Evolutionary conservation across 1,284 basidiomycete genomes (phyloP), one percentile per base, ranked within the genome.

Genomic region (Ustilago shanxiensis): DNA sequence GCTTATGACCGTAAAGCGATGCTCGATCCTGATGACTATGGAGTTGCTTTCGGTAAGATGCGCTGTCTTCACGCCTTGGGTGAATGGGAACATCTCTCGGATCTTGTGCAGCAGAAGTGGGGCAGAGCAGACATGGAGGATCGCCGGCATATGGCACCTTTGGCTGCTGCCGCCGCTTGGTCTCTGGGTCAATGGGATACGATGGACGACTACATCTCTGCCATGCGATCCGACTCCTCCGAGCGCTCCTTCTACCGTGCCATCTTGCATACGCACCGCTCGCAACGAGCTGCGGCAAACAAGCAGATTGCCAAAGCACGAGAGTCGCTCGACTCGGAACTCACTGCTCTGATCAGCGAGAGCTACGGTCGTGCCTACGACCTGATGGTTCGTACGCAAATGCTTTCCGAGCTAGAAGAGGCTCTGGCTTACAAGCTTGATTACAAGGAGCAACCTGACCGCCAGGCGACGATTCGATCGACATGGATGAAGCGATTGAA

Each of bases 121-220:
- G 88, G 91, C 4, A 92, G 90, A 72, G 93, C 94, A 3, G 91
- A 89, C 50, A 89, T 91, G 72, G 95, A 98, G 54, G 93, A 95
- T 78, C 91, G 93, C 59, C 90, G 93, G 66, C 92, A 94, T 85
- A 97, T 99, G 81, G 95, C 97, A 1, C 95, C 96, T 0, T 92
- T 99, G 88, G 97, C 96, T 0, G 94, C 97, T 0, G 96, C 97
- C 0, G 96, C 97, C 1, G 95, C 95, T 5, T 99, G 97, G 96
- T 95, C 95, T 6, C 87, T 98, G 65, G 93, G 93, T 75, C 95
- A 98, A 83, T 99, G 97, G 97, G 95, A 98, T 82, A 90, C 92
- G 9, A 99, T 99, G 97, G 97, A 99, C 71, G 92, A 95, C 80
- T 99, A 97, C 87, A 98, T 99, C 70, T 90, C 91, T 8, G 93